Conservation (phyloP, 2,329 filamentous ascomycete genomes). For the Neonectria magnoliae region DNA sequence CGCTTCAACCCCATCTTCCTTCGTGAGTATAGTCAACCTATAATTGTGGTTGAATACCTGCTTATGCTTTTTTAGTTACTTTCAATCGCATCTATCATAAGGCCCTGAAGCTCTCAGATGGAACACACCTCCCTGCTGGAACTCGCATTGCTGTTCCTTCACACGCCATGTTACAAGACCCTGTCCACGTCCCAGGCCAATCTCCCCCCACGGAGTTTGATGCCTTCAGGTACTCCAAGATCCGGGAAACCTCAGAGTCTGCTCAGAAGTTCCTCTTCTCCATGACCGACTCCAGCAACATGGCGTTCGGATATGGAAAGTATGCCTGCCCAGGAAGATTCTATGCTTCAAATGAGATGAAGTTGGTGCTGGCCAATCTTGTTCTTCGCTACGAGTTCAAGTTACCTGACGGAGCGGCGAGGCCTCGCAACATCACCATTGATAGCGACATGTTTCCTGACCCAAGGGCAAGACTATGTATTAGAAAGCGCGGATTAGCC, state of each 20-base stretch:
- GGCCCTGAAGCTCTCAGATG: not conserved
- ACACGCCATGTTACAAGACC: constrained; percentile 4
- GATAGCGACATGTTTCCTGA: not conserved
- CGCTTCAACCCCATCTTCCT: not conserved
- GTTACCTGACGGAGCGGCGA: not conserved
- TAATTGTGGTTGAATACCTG: not conserved
- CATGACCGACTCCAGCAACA: constrained; percentile 3
- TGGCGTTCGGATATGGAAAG: constrained; percentile 6
- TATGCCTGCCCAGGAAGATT: constrained; percentile 1
- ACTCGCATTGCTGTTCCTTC: constrained; percentile 1
- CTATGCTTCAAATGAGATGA: constrained; percentile 11
- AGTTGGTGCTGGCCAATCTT: not conserved
- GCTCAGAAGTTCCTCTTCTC: not conserved
- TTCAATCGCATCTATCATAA: not conserved
- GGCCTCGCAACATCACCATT: not conserved
- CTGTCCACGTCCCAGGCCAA: not conserved
- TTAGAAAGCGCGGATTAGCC: too few relatives aligned
- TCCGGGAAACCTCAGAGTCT: not conserved
- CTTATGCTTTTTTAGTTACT: not conserved
- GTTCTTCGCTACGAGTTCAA: constrained; percentile 2
- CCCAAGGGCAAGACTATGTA: not conserved
- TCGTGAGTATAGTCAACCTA: not conserved
- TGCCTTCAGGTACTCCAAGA: not conserved
- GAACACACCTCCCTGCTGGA: not conserved
- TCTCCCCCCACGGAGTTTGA: not conserved